A percentile compares a stretch with the other conserved stretches of the same genome.
Conservation (phyloP, 805 yeast species). For the Komagataella mondaviorum region DNA sequence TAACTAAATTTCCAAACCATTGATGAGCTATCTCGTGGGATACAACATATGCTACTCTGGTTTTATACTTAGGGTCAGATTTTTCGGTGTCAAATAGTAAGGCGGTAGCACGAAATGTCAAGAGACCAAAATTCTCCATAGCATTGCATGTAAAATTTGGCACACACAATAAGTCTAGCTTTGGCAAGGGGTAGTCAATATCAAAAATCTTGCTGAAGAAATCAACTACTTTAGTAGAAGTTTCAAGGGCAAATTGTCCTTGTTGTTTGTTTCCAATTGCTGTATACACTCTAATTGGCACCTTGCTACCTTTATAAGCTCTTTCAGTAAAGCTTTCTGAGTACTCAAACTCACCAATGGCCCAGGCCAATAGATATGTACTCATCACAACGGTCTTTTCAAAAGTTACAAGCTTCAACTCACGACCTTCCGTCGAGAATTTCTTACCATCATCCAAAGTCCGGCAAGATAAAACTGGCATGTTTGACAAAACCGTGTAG, state of each 20-base stretch:
- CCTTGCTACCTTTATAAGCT: conserved; percentile 23
- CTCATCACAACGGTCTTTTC: conserved; percentile 40
- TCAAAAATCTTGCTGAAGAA: conserved; percentile 34
- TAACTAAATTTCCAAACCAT: conserved; percentile 83
- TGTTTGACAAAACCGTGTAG: conserved; percentile 30
- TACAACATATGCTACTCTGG: conserved; percentile 70
- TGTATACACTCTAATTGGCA: conserved; percentile 40
- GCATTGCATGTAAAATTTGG: conserved; percentile 77
- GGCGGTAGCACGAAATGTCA: conserved; percentile 52
- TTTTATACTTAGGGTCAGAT: conserved; percentile 39
- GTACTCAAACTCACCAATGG: conserved; percentile 41
- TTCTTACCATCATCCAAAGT: conserved; percentile 10
- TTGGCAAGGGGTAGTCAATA: conserved; percentile 63
- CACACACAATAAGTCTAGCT: conserved; percentile 67
- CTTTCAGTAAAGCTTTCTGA: conserved; percentile 30
- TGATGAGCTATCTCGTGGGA: conserved; percentile 85
- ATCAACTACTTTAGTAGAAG: conserved; percentile 36
- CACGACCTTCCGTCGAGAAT: conserved; percentile 6
- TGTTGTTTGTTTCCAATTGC: conserved; percentile 31
- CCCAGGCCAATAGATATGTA: conserved; percentile 46
- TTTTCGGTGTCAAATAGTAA: conserved; percentile 32
- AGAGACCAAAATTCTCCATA: conserved; percentile 86
- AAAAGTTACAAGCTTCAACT: conserved; percentile 19
- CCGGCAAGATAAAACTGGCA: conserved; percentile 21
- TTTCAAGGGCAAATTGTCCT: conserved; percentile 33